Percentiles rank a stretch among this genome's conserved stretches.
phyloP scores from a whole-genome alignment of 768 basidiomycete genomes.

The Exidia glandulosa region DNA sequence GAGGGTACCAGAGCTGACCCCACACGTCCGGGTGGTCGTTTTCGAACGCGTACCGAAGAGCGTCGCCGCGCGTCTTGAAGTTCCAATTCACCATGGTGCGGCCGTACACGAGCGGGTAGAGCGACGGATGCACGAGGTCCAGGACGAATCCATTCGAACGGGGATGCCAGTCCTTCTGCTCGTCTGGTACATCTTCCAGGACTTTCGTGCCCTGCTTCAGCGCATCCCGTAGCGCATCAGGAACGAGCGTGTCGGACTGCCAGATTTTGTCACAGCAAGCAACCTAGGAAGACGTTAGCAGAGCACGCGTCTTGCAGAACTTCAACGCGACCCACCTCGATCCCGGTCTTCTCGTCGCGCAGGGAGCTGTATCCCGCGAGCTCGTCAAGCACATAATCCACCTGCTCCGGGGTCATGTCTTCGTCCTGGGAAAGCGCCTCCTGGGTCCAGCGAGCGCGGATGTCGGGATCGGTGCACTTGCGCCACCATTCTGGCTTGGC shows the following conservation, averaged over 20 bases:
- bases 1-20: not conserved
- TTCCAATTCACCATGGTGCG: conserved; percentile 16
- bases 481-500: conserved; percentile 31
- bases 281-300: not conserved
- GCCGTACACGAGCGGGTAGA: conserved; percentile 15
- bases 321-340: conserved; percentile 1
- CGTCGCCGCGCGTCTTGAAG: conserved; percentile 5
- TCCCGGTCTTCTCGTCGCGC: conserved; percentile 29
- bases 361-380: conserved; percentile 33
- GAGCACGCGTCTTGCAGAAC: not conserved
- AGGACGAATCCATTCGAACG: conserved; percentile 16
- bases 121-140: conserved; percentile 17
- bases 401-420: conserved; percentile 25
- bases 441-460: conserved; percentile 22
- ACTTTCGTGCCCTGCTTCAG: conserved; percentile 3
- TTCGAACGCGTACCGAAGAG: not conserved
- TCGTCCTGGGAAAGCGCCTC: conserved; percentile 23
- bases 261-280: conserved; percentile 10
- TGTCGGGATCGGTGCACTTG: conserved; percentile 14
- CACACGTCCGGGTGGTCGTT: not conserved
- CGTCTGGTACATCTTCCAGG: conserved; percentile 14
- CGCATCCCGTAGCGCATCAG: conserved; percentile 1
- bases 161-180: conserved; percentile 20
- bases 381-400: conserved; percentile 40
- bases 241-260: conserved; percentile 13